phyloP scores from a whole-genome alignment of 108 stramenopile species.

The Aurantiochytrium sp. region DNA sequence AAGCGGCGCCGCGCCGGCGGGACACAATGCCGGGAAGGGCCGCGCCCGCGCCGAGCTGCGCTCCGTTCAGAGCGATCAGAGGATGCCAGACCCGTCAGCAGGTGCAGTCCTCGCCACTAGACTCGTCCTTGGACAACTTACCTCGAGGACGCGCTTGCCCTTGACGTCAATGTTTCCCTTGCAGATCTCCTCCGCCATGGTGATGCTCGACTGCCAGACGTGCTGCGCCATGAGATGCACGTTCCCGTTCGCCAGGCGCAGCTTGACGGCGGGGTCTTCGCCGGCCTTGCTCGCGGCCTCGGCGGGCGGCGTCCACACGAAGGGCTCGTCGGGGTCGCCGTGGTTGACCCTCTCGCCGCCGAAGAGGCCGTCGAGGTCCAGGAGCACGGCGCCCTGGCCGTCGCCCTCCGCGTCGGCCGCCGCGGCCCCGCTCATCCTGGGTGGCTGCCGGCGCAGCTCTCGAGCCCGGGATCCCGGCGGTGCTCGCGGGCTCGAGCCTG shows the following conservation, averaged over 20 bases:
- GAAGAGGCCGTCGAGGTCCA: slow-evolving; percentile 24
- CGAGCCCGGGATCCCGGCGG: too few relatives aligned
- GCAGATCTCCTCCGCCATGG: slow-evolving; percentile 24
- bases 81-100: too few relatives aligned
- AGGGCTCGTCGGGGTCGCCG: slow-evolving; percentile 28
- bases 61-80: too few relatives aligned
- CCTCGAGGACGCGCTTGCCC: neutral
- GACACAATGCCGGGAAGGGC: neutral
- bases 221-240: slow-evolving; percentile 30
- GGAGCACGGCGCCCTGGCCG: neutral
- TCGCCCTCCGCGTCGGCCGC: too few relatives aligned
- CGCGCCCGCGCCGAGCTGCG: slow-evolving; percentile 10
- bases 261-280: neutral
- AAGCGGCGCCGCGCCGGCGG: neutral
- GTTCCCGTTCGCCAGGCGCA: neutral
- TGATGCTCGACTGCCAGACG: slow-evolving; percentile 12
- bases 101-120: too few relatives aligned
- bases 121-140: too few relatives aligned
- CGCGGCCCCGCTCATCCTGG: too few relatives aligned
- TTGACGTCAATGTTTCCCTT: neutral
- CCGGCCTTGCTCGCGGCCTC: neutral
- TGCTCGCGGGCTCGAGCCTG: too few relatives aligned
- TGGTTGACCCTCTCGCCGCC: slow-evolving; percentile 29
- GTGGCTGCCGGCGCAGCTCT: too few relatives aligned
- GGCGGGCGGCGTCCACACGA: neutral